Percentiles rank a stretch among this genome's conserved stretches.
These are phyloP conservation scores for Crucihimalaya himalaica DNA, from an alignment of 345 rosid species.

Conservation along the genomic window DNA sequence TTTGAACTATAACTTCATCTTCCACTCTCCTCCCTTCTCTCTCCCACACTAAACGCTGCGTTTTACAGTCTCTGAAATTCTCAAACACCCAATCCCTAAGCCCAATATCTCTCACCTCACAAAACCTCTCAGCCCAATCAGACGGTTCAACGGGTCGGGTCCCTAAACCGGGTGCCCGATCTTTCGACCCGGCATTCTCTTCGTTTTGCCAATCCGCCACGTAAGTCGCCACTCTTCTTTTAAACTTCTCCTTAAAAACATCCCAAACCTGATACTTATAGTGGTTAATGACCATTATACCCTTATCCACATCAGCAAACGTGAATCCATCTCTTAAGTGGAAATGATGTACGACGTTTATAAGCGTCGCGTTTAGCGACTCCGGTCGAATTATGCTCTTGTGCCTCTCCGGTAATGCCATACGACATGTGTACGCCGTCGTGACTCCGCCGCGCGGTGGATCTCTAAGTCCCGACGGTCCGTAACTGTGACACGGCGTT, in stretches of 20 bases:
- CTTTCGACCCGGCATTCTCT: slow-evolving; percentile 74
- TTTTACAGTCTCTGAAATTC: slow-evolving; percentile 40
- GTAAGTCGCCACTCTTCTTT: slow-evolving; percentile 82
- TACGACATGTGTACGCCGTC: slow-evolving; percentile 71
- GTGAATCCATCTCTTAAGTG: slow-evolving; percentile 54
- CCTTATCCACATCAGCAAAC: slow-evolving; percentile 50
- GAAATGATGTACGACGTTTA: slow-evolving; percentile 86
- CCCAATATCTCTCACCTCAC: slow-evolving; percentile 71
- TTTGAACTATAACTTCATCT: neutral
- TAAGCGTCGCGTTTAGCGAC: slow-evolving; percentile 67
- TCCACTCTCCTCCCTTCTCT: slow-evolving; percentile 28
- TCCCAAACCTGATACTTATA: slow-evolving; percentile 94
- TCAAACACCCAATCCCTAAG: slow-evolving; percentile 59
- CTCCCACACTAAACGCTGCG: slow-evolving; percentile 63
- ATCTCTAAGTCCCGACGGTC: slow-evolving; percentile 65
- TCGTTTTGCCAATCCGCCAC: slow-evolving; percentile 88
- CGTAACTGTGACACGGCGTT: slow-evolving; percentile 64
- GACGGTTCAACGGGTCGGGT: slow-evolving; percentile 73
- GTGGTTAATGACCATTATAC: slow-evolving; percentile 69
- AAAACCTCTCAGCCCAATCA: slow-evolving; percentile 75
- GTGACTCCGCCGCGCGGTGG: slow-evolving; percentile 54
- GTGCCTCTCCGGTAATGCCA: slow-evolving; percentile 69
- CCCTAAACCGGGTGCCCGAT: slow-evolving; percentile 88
- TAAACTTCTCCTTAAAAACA: slow-evolving; percentile 85
- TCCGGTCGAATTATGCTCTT: slow-evolving; percentile 80